Conservation (phyloP, 2,329 filamentous ascomycete species). For the Onygena corvina region DNA sequence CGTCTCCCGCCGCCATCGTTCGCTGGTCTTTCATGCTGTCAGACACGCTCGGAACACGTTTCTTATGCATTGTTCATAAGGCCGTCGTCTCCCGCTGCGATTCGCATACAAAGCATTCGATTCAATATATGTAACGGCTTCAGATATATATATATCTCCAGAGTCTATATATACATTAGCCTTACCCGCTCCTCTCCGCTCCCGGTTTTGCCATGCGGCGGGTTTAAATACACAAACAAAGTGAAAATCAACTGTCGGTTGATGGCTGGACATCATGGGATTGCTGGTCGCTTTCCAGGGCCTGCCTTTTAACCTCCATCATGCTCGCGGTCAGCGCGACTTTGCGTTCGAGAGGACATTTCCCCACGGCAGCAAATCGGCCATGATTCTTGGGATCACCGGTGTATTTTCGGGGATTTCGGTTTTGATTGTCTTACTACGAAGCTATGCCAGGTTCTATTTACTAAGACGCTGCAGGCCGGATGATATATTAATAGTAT, state of each 20-base stretch:
- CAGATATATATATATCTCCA: not conserved
- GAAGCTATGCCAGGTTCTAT: slow-evolving; percentile 12
- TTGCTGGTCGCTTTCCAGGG: not conserved
- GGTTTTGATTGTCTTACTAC: slow-evolving; percentile 11
- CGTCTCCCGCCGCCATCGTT: not conserved
- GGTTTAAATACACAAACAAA: not conserved
- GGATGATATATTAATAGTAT: slow-evolving; percentile 14
- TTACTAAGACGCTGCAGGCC: slow-evolving; percentile 10
- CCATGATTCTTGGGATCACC: slow-evolving; percentile 12
- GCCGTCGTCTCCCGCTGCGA: not conserved
- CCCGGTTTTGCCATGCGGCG: not conserved
- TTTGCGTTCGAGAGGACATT: slow-evolving; percentile 7
- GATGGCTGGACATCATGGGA: slow-evolving; percentile 2
- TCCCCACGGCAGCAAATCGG: slow-evolving; percentile 8
- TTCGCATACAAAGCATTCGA: too few relatives aligned
- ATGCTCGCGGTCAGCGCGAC: not conserved
- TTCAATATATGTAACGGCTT: too few relatives aligned
- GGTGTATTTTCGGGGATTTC: slow-evolving; percentile 14
- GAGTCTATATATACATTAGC: not conserved
- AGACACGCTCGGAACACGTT: slow-evolving; percentile 3
- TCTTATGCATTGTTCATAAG: not conserved
- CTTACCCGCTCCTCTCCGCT: not conserved
- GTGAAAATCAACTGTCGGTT: not conserved
- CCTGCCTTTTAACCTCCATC: not conserved
- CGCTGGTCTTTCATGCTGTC: not conserved